Conservation (phyloP, 192 early-diverging fungal genomes). For the Jimgerdemannia lactiflua region DNA sequence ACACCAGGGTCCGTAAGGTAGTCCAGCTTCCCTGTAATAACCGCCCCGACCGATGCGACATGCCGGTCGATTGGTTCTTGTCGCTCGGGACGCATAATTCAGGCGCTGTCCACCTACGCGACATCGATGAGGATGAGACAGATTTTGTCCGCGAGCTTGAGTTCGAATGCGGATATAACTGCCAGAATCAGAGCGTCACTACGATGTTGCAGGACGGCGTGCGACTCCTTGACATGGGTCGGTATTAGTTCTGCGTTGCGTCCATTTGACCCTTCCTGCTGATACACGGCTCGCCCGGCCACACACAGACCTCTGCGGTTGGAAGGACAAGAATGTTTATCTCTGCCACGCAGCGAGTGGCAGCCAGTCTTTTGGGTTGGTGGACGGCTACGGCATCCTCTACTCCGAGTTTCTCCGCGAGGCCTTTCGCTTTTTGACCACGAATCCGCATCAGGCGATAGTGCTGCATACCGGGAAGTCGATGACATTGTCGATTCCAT, state of each 20-base stretch:
- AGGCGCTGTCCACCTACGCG: background rate
- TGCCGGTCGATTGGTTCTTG: background rate
- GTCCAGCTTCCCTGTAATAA: background rate
- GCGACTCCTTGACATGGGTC: background rate
- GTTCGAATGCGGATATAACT: background rate
- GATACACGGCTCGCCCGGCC: background rate
- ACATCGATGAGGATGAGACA: background rate
- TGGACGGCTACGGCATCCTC: background rate
- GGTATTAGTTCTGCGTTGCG: background rate
- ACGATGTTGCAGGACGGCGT: slow-evolving; percentile 7
- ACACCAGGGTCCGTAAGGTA: too few relatives aligned
- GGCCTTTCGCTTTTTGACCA: slow-evolving; percentile 12
- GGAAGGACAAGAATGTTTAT: background rate
- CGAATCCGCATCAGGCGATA: slow-evolving; percentile 4
- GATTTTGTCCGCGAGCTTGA: background rate
- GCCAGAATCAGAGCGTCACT: slow-evolving; percentile 4
- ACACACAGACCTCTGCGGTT: background rate
- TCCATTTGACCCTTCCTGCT: background rate
- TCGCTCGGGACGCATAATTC: background rate
- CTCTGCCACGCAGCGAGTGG: background rate
- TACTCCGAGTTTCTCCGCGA: background rate
- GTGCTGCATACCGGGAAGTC: slow-evolving; percentile 3
- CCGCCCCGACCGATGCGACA: background rate
- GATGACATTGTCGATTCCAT: slow-evolving; percentile 3
- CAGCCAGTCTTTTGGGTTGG: background rate